phyloP scores from a whole-genome alignment of 169 alveolate genomes.

The Perkinsus marinus region DNA sequence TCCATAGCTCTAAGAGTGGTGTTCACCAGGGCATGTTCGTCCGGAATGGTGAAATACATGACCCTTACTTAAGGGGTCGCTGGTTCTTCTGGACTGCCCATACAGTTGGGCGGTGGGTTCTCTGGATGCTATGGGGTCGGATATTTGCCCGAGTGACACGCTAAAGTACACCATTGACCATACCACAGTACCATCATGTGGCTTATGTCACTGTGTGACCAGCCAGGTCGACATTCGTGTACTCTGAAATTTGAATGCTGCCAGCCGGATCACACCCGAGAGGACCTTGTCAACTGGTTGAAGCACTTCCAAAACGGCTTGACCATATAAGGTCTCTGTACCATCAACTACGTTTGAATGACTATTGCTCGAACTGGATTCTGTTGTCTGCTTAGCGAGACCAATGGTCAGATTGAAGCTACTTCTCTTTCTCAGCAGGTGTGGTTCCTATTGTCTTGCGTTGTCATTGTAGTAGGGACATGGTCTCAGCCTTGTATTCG shows the following conservation, averaged over 20 bases:
- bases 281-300: neutral
- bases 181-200: neutral
- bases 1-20: too few relatives aligned
- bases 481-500: too few relatives aligned
- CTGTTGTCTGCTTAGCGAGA: too few relatives aligned
- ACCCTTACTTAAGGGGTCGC: neutral
- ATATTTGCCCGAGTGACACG: neutral
- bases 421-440: neutral
- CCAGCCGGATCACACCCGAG: neutral
- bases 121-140: neutral
- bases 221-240: neutral
- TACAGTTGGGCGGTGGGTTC: neutral
- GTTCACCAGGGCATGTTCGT: neutral
- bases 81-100: neutral
- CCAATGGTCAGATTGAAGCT: too few relatives aligned
- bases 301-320: neutral
- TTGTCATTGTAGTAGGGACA: too few relatives aligned
- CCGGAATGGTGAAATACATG: neutral
- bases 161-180: neutral
- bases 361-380: neutral
- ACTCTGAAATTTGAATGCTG: neutral
- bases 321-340: neutral
- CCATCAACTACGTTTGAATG: neutral
- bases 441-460: neutral
- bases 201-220: neutral